Base-by-base conservation (phyloP, 2,329 filamentous ascomycete genomes). In the Orbilia blumenaviensis region DNA sequence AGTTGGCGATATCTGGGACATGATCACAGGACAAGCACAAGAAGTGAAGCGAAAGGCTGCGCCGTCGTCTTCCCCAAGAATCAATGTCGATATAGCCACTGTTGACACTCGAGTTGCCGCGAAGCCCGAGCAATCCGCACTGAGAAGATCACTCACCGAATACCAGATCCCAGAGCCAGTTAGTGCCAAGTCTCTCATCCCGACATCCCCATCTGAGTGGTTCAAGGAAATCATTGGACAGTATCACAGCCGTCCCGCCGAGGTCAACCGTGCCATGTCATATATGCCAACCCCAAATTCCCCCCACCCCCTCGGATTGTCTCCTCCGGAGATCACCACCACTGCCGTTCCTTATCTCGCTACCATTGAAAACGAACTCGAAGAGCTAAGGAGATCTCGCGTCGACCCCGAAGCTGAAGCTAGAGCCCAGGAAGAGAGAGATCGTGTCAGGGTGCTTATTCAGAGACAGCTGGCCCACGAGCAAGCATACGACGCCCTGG, bases 401-500 rank as follows among this genome's bases (percentile, higher is more conserved):
- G 23, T 38, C 21, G 46, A 69, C 60, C 58, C 64, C 14, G 36
- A 69, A 41, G 58, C 64, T 4, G 58, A 60, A 38, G 16, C 44
- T 6, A 48, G 46, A 32, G 58, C 64, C 8, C 64, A 69, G 32
- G 27, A 76, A 21, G 72, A 76, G 58, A 50, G 72, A 18, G 64
- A 76, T 56, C 56, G 64, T 50, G 72, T 76, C 32, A 67, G 72
- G 44, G 60, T 66, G 5, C 64, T 76, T 25, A 76, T 76, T 16
- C 72, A 76, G 29, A 48, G 72, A 64, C 72, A 76, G 10, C 36
- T 76, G 8, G 72, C 64, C 2, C 58, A 76, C 27, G 72, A 76
- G n/a, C 72, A 76, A 42, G 72, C 72, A 44, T 48, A 69, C 32
- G 72, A 64, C 18, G 72, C 72, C 44, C 32, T 76, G 23, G 64